Conservation (phyloP, 257 asterid species). For the Salvia hispanica region DNA sequence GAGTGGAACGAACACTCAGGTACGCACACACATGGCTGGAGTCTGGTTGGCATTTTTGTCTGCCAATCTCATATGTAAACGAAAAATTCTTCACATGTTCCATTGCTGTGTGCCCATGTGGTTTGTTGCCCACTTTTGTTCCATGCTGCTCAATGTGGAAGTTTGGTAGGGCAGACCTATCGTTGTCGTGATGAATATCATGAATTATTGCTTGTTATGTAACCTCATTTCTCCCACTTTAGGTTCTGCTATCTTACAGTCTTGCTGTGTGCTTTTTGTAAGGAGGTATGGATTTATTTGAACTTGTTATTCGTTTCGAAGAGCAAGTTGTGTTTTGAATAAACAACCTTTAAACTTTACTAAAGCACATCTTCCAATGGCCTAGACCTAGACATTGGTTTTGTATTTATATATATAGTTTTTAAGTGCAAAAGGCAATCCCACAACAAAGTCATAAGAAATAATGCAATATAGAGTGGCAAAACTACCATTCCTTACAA, state of each 20-base stretch:
- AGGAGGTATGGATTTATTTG: not conserved
- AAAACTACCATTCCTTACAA: no score
- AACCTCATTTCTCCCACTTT: not conserved
- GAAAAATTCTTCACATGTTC: conserved; percentile 30
- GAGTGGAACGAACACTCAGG: conserved; percentile 2
- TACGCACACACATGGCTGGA: conserved; percentile 14
- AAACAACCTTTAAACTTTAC: no score
- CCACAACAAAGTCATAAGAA: no score
- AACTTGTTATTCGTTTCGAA: not conserved
- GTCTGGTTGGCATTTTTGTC: conserved; percentile 25
- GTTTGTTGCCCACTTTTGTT: conserved; percentile 28
- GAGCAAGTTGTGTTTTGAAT: no score
- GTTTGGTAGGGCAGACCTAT: conserved; percentile 8
- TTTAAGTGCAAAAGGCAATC: no score
- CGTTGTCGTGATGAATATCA: not conserved
- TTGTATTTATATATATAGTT: no score
- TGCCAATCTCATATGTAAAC: conserved; percentile 25
- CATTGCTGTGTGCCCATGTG: conserved; percentile 34
- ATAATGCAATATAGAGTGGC: no score
- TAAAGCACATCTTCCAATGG: no score
- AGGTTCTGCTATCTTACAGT: not conserved
- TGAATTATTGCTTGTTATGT: not conserved
- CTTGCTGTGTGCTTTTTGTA: not conserved
- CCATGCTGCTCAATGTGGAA: conserved; percentile 6
- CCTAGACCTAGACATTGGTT: no score